These are phyloP conservation scores for Medicago arabica DNA, from an alignment of 306 rosid genomes.

Conservation along the genomic window DNA sequence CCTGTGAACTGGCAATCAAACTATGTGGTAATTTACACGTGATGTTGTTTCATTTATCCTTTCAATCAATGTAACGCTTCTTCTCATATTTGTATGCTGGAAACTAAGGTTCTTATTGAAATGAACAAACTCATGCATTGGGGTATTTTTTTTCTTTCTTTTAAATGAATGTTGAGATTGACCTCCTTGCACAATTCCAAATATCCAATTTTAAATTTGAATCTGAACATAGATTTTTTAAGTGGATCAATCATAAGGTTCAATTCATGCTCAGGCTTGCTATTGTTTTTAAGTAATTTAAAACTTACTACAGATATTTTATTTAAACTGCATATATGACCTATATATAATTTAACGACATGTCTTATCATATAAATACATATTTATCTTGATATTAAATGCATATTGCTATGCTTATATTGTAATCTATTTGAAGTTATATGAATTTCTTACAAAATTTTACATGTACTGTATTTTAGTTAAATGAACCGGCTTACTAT, in stretches of 20 bases:
- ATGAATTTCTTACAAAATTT: constrained; percentile 3
- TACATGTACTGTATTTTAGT: neutral
- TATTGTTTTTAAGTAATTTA: neutral
- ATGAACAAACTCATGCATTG: neutral
- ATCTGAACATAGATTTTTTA: neutral
- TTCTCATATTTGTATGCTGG: constrained; percentile 5
- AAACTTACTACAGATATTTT: constrained; percentile 6
- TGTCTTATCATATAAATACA: neutral
- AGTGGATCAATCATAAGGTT: constrained; percentile 14
- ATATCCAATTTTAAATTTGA: constrained; percentile 3
- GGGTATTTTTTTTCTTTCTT: neutral
- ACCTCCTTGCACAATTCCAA: neutral
- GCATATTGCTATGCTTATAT: constrained; percentile 3
- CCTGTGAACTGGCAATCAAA: constrained; percentile 84
- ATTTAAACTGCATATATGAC: constrained; percentile 7
- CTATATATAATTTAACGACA: neutral
- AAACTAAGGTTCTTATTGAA: constrained; percentile 11
- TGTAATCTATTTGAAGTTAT: constrained; percentile 10
- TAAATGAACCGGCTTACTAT: too few species aligned
- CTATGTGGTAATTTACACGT: constrained; percentile 71
- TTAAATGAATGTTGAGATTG: constrained; percentile 8
- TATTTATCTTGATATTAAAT: constrained; percentile 1
- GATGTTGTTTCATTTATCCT: constrained; percentile 28
- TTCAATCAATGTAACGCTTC: neutral
- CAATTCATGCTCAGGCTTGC: neutral